Percentiles rank a stretch among this genome's conserved stretches.
Evolutionary conservation across 345 rosid genomes (phyloP).

Genomic region (Boechera retrofracta): DNA sequence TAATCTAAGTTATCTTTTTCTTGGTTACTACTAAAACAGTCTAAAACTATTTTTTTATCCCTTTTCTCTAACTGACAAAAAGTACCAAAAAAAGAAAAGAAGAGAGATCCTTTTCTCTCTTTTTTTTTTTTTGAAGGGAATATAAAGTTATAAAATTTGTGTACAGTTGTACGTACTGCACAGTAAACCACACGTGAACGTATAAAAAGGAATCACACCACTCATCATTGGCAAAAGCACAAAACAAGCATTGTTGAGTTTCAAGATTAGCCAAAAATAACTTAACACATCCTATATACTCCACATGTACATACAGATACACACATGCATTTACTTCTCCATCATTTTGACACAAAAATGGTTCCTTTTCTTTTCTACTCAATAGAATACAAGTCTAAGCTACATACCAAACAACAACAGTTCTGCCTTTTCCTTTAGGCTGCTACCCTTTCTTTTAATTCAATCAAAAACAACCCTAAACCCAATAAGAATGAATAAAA

Average conservation of each 20-base stretch:
- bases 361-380: background rate
- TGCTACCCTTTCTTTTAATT: background rate
- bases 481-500: conserved; percentile 5
- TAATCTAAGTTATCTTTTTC: too few relatives aligned
- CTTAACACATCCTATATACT: background rate
- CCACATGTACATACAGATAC: background rate
- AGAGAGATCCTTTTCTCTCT: too few relatives aligned
- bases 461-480: background rate
- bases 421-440: background rate
- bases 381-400: background rate
- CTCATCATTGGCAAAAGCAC: background rate
- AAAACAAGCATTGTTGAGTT: background rate
- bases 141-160: too few relatives aligned
- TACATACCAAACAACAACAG: background rate
- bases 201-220: background rate
- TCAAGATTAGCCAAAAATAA: background rate
- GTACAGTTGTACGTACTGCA: background rate
- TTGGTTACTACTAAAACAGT: background rate
- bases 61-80: background rate
- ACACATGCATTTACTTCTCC: background rate
- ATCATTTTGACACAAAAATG: conserved; percentile 1
- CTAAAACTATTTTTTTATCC: too few relatives aligned
- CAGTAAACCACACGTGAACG: background rate
- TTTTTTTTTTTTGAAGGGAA: background rate
- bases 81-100: too few relatives aligned